Percentiles rank a stretch among this genome's conserved stretches.
Evolutionary conservation across 2,329 filamentous ascomycete species (phyloP).

Genomic region (Shiraia bambusicola): DNA sequence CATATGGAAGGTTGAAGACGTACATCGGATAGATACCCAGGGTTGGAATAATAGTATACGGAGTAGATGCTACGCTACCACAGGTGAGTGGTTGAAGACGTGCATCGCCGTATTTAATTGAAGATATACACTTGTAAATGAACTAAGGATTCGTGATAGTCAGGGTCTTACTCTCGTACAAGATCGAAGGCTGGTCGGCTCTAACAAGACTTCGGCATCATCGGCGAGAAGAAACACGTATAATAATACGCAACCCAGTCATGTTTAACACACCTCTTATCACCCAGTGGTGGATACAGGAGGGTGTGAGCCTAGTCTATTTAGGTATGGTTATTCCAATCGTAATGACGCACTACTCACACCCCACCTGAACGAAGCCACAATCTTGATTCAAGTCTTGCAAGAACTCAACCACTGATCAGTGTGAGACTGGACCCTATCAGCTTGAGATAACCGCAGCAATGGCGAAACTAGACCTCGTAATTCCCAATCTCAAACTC

Average conservation of each 20-base stretch:
- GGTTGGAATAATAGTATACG: neutral
- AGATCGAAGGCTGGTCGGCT: too few relatives aligned
- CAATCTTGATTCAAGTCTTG: neutral
- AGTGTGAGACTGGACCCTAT: neutral
- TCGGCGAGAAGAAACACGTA: too few relatives aligned
- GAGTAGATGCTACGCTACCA: slow-evolving; percentile 22
- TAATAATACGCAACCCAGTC: too few relatives aligned
- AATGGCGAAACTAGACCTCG: slow-evolving; percentile 48
- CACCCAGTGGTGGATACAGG: too few relatives aligned
- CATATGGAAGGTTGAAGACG: slow-evolving; percentile 28
- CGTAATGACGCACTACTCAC: too few relatives aligned
- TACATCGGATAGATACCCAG: slow-evolving; percentile 10
- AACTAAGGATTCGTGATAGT: neutral
- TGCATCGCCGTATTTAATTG: slow-evolving; percentile 13
- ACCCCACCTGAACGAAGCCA: too few relatives aligned
- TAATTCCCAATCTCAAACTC: slow-evolving; percentile 65
- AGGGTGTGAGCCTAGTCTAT: too few relatives aligned
- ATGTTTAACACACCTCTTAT: too few relatives aligned
- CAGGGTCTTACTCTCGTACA: too few relatives aligned
- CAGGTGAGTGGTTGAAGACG: slow-evolving; percentile 19
- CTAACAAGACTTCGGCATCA: too few relatives aligned
- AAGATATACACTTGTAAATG: slow-evolving; percentile 17
- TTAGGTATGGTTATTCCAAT: too few relatives aligned
- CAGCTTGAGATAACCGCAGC: slow-evolving; percentile 3
- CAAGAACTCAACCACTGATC: neutral